Evolutionary conservation across 805 yeast genomes (phyloP), one percentile per base, ranked within the genome.

Genomic region (Metschnikowia santaceciliae): DNA sequence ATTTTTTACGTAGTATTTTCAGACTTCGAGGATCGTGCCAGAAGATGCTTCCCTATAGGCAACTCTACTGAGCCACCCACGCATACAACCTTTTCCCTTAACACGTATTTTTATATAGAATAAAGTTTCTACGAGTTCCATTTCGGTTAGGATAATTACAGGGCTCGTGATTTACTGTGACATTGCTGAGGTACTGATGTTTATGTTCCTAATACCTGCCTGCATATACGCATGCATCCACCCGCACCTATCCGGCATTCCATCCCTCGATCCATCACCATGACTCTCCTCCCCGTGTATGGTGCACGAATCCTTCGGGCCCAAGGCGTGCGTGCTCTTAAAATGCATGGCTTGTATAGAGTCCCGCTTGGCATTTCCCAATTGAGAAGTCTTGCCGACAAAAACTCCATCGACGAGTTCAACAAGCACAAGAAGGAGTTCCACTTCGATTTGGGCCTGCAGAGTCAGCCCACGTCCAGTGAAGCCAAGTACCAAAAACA

Each of bases 401-500:
- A 50, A 36, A 40, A 49, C 20, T 54, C 60, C 39, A 69, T 73
- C 40, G 76, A 73, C 4, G 69, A 69, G 17, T 72, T 72, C 63
- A 72, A 74, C 56, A 69, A 66, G 52, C 56, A 57, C 32, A 70
- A 69, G 53, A 66, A 62, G 14, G 54, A 59, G 30, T 70, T 66
- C 51, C 54, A 46, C 32, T 70, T 62, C 53, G 15, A 45, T 30
- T 54, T 52, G n/a, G 40, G 40, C 40, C 23, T 19, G 42, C 42
- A 38, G 13, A 51, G 35, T 15, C 30, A 42, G n/a, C 64, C 61
- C 4, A 70, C 72, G 3, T 62, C 72, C 11, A 65, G 75, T 1
- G 76, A 74, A 37, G 71, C 68, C 54, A 71, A 69, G 55, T 64
- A 70, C 26, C 65, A 63, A 56, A 61, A 65, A 19, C 47, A 58